Conservation (phyloP, 257 asterid species). For the Ilex asprella region DNA sequence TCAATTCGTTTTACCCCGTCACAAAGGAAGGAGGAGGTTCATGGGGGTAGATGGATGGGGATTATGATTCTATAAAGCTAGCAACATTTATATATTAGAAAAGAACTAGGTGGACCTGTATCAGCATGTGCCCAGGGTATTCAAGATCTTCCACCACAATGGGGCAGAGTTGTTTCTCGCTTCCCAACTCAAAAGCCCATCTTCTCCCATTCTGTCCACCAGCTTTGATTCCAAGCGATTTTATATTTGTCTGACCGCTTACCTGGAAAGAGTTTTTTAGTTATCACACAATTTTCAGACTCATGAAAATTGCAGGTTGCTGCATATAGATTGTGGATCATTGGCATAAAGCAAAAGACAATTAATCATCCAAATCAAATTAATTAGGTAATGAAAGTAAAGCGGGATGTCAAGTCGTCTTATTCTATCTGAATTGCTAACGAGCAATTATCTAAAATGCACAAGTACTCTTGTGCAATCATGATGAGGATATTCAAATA, state of each 20-base stretch:
- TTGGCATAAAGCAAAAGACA: no score
- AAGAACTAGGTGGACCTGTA: conserved; percentile 43
- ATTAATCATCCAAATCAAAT: background rate
- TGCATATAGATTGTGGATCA: background rate
- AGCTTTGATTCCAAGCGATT: conserved; percentile 28
- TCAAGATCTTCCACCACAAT: conserved; percentile 79
- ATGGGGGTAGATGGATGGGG: background rate
- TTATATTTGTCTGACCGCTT: conserved; percentile 23
- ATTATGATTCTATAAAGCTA: no score
- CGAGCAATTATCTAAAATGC: no score
- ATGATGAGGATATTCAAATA: no score
- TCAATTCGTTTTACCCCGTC: background rate
- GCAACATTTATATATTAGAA: no score
- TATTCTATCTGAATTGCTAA: no score
- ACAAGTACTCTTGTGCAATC: no score
- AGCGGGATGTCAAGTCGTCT: background rate
- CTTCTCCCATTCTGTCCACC: conserved; percentile 52
- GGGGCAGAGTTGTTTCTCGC: conserved; percentile 54
- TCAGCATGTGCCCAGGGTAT: conserved; percentile 80
- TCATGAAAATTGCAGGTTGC: background rate
- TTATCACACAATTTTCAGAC: background rate
- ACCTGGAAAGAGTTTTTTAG: conserved; percentile 24
- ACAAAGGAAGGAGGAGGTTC: background rate
- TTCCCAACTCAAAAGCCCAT: conserved; percentile 84
- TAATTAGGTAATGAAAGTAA: background rate